Percentiles rank a stretch among this genome's conserved stretches.
Conservation (phyloP, 2,329 filamentous ascomycete genomes). For the Aspergillus persii region DNA sequence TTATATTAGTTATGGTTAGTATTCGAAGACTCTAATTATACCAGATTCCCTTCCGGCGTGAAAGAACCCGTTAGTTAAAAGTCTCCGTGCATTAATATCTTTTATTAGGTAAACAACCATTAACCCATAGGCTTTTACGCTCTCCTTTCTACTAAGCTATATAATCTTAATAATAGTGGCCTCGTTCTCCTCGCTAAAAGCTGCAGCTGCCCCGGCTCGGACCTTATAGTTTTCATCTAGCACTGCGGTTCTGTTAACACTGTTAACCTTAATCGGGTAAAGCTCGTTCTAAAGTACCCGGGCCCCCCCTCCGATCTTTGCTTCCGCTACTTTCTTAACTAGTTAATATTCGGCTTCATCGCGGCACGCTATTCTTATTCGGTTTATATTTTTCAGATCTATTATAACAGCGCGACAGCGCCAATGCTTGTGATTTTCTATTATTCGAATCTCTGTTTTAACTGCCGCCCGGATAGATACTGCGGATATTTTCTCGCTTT, state of each 20-base stretch:
- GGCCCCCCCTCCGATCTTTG: background rate
- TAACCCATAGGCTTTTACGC: constrained; percentile 18
- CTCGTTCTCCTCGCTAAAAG: constrained; percentile 23
- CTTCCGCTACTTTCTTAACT: constrained; percentile 4
- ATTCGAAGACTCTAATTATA: constrained; percentile 17
- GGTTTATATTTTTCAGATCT: constrained; percentile 12
- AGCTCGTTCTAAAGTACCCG: constrained; percentile 14
- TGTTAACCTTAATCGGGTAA: constrained; percentile 20
- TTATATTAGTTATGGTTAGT: constrained; percentile 22
- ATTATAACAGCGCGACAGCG: constrained; percentile 3
- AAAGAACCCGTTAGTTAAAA: constrained; percentile 20
- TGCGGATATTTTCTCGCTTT: constrained; percentile 10
- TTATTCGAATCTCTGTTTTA: constrained; percentile 15
- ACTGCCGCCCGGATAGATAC: constrained; percentile 10
- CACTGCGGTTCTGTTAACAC: constrained; percentile 13
- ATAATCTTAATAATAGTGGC: constrained; percentile 18
- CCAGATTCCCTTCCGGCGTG: constrained; percentile 20
- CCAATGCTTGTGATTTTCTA: constrained; percentile 6
- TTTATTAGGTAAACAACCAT: constrained; percentile 25
- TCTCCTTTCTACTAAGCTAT: constrained; percentile 24
- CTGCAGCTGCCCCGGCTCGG: too few species aligned
- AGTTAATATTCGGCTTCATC: constrained; percentile 5
- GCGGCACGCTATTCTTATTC: constrained; percentile 11
- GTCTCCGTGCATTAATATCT: constrained; percentile 19
- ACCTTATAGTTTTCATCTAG: constrained; percentile 18